Conservation (phyloP, 495 filamentous ascomycete species). For the Thermothielavioides terrestris region DNA sequence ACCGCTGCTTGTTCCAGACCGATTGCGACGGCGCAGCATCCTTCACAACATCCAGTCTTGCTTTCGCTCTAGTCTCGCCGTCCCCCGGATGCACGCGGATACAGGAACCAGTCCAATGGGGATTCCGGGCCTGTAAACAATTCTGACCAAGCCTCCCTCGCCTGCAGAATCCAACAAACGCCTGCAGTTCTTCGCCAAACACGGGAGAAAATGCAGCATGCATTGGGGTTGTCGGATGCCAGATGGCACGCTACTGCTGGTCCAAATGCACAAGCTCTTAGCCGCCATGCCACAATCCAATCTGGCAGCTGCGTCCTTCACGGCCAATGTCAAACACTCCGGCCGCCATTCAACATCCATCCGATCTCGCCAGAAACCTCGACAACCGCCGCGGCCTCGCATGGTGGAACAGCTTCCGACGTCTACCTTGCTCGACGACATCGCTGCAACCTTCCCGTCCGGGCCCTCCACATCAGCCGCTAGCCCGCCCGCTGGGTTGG, state of each 20-base stretch:
- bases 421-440: constrained; percentile 12
- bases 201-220: constrained; percentile 21
- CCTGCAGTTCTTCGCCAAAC: constrained; percentile 26
- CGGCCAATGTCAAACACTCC: constrained; percentile 15
- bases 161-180: constrained; percentile 22
- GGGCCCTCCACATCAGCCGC: constrained; percentile 13
- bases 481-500: constrained; percentile 6
- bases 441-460: constrained; percentile 9
- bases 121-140: constrained; percentile 8
- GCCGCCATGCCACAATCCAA: constrained; percentile 19
- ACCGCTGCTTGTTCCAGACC: constrained; percentile 2
- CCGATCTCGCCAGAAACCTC: constrained; percentile 7
- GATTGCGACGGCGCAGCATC: background rate
- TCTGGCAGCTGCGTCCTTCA: constrained; percentile 17
- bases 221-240: constrained; percentile 33
- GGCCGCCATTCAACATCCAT: constrained; percentile 14
- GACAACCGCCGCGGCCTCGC: constrained; percentile 10
- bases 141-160: constrained; percentile 21
- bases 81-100: constrained; percentile 6
- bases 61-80: background rate
- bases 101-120: constrained; percentile 13
- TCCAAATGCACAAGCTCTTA: constrained; percentile 14
- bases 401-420: constrained; percentile 8
- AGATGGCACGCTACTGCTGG: constrained; percentile 44
- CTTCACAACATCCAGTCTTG: constrained; percentile 1